These are phyloP conservation scores for Cadophora sp. DNA, from an alignment of 2,329 filamentous ascomycete species.

Conservation along the genomic window DNA sequence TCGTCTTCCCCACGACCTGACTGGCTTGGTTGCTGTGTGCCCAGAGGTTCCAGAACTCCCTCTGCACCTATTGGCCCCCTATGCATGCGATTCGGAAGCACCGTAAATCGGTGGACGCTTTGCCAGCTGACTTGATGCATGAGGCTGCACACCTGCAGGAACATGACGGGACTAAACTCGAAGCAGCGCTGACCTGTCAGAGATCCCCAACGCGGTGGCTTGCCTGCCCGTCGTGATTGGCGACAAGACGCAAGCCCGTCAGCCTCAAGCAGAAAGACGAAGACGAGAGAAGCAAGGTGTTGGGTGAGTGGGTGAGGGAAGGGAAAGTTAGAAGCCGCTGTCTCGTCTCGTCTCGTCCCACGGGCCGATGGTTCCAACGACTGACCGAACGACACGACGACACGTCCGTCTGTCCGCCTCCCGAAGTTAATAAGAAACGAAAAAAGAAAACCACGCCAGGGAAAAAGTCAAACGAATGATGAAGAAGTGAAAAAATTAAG, in stretches of 20 bases:
- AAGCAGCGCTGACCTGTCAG: constrained; percentile 14
- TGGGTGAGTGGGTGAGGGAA: too few species aligned
- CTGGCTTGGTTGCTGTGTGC: background rate
- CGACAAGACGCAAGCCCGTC: constrained; percentile 3
- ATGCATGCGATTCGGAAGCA: constrained; percentile 14
- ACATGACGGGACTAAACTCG: background rate
- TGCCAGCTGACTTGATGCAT: constrained; percentile 10
- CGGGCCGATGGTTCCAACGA: constrained; percentile 13
- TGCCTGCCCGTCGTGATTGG: constrained; percentile 4
- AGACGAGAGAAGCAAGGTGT: constrained; percentile 17
- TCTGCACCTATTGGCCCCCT: background rate
- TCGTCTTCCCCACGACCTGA: constrained; percentile 8
- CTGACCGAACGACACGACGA: background rate
- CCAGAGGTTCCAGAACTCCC: background rate
- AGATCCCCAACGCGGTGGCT: constrained; percentile 16
- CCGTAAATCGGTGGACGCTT: constrained; percentile 18
- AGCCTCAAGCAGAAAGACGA: constrained; percentile 12
- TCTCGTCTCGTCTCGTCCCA: background rate
- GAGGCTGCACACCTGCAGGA: constrained; percentile 1
- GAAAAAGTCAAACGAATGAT: background rate
- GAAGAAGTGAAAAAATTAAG: background rate
- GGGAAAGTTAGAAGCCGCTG: background rate
- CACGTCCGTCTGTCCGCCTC: too few species aligned
- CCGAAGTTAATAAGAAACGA: background rate
- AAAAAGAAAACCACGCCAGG: background rate